These are phyloP conservation scores for Candida anutae DNA, from an alignment of 1,139 yeast species.

Conservation along the genomic window DNA sequence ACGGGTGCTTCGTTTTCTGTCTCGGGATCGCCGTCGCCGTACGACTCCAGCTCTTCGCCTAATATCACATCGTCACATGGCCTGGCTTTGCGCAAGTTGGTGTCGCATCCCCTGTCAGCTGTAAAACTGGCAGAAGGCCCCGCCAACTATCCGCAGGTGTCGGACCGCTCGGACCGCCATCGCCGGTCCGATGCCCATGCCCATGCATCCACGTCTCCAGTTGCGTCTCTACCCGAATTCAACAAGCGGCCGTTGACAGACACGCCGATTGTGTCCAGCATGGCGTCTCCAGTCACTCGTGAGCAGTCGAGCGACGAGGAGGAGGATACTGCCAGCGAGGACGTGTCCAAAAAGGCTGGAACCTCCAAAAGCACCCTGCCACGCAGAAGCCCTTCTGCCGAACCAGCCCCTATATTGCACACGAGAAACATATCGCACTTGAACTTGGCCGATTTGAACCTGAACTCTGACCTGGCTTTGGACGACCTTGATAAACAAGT, in stretches of 20 bases:
- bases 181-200: too few species aligned
- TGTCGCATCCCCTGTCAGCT: too few species aligned
- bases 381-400: not conserved
- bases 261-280: slow-evolving; percentile 56
- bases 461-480: slow-evolving; percentile 1
- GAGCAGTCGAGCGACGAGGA: slow-evolving; percentile 27
- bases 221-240: slow-evolving; percentile 40
- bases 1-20: too few species aligned
- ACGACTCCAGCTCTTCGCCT: too few species aligned
- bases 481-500: too few species aligned
- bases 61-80: too few species aligned
- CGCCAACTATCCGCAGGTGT: too few species aligned
- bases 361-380: not conserved
- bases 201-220: not conserved
- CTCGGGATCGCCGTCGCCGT: too few species aligned
- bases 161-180: too few species aligned
- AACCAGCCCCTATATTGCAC: slow-evolving; percentile 12
- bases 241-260: slow-evolving; percentile 65
- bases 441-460: slow-evolving; percentile 27
- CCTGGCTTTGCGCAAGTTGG: too few species aligned
- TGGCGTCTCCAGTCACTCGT: slow-evolving; percentile 43
- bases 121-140: too few species aligned
- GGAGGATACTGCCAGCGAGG: slow-evolving; percentile 9
- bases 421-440: slow-evolving; percentile 38
- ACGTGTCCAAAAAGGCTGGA: slow-evolving; percentile 1